phyloP scores from a whole-genome alignment of 495 filamentous ascomycete species.

The Astrothelium macrocarpum region DNA sequence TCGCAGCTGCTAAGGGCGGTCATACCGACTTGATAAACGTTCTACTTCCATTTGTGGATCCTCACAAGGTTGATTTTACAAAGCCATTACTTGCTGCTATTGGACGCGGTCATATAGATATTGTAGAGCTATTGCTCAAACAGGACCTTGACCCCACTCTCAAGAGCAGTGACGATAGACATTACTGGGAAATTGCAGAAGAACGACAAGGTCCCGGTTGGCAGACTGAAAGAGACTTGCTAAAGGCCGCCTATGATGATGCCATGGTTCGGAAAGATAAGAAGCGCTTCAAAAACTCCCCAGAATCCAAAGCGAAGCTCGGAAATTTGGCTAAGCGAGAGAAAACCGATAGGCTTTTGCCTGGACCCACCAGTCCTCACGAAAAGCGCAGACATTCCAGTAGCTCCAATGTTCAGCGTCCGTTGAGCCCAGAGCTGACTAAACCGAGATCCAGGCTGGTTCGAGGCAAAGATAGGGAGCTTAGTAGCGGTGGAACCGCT shows the following conservation, averaged over 20 bases:
- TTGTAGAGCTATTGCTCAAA: constrained; percentile 68
- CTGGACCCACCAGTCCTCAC: neutral
- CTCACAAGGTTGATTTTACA: constrained; percentile 49
- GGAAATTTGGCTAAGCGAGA: constrained; percentile 12
- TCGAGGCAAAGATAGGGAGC: neutral
- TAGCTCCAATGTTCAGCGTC: neutral
- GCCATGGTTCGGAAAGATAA: neutral
- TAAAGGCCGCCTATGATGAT: constrained; percentile 70
- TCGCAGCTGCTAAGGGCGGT: constrained; percentile 85
- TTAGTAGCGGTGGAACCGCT: neutral
- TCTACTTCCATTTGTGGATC: constrained; percentile 78
- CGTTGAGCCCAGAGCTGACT: neutral
- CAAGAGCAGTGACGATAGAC: constrained; percentile 56
- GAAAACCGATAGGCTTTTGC: constrained; percentile 5
- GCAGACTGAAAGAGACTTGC: constrained; percentile 76
- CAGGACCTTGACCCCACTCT: constrained; percentile 66
- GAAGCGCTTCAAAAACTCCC: neutral
- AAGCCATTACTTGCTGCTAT: constrained; percentile 94
- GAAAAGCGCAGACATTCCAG: constrained; percentile 1
- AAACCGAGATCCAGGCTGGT: neutral
- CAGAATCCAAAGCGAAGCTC: constrained; percentile 11
- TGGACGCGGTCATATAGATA: constrained; percentile 74
- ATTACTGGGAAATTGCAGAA: constrained; percentile 76
- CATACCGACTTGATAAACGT: constrained; percentile 80
- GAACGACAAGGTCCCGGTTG: constrained; percentile 75